Evolutionary conservation across 306 rosid species (phyloP), one percentile per base, ranked within the genome.

Genomic region (Mimosa bimucronata): DNA sequence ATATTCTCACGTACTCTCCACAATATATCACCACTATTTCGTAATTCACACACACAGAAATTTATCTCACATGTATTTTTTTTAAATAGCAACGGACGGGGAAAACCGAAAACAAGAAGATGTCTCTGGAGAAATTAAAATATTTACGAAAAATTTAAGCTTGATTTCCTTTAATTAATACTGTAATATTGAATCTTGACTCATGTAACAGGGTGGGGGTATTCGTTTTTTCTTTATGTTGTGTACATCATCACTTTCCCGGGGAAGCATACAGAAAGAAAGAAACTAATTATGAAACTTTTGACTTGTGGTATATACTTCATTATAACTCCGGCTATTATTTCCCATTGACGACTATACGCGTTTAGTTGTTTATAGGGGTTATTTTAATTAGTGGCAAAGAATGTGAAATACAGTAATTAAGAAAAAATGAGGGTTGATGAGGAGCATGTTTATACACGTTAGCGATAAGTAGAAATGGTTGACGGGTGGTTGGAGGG

Each of bases 401-500:
- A 37, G 28, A n/a, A 37, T 37, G 26, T 9, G 42, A 66, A 38
- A 37, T 38, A 16, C 68, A 14, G 38, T 61, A 30, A 29, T 16
- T 34, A 34, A 34, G 38, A 34, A 34, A 28, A 46, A 7, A 15
- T n/a, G 13, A 26, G 14, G 30, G 30, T 26, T 45, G 38, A 34
- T 26, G 40, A 71, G 60, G 76, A 29, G 41, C 61, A 46, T 15
- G 75, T 21, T 45, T 71, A 12, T 19, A 38, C 26, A 40, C 25
- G 73, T 67, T 21, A 5, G 13, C 29, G 50, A 67, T 21, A 12
- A 68, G 25, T 45, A 7, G 38, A 45, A 53, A 69, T 25, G 74
- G 30, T 70, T 70, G 74, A 42, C 74, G 23, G 29, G 23, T 71
- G 1, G 64, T 29, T 28, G 55, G 55, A 48, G 46, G 77, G 50